A percentile compares a stretch with the other conserved stretches of the same genome.
These are phyloP conservation scores for Stephania cephalantha DNA, from an alignment of 164 flowering plant genomes.

Conservation along the genomic window DNA sequence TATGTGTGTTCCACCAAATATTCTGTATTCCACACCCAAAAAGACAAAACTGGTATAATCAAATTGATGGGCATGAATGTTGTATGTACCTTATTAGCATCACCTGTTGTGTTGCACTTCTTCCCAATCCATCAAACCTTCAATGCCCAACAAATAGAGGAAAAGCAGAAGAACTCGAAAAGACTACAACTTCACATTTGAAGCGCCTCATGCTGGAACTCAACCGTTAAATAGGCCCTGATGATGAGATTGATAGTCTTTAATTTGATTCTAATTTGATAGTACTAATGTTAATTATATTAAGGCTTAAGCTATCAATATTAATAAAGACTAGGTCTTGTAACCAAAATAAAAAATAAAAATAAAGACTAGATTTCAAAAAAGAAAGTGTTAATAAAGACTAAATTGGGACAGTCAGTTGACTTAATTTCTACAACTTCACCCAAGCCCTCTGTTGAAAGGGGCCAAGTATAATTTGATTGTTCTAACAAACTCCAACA, in stretches of 20 bases:
- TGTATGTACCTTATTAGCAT: not conserved
- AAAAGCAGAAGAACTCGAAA: not conserved
- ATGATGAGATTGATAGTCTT: too few relatives aligned
- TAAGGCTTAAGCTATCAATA: too few relatives aligned
- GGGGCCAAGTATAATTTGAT: not conserved
- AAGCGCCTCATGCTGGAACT: not conserved
- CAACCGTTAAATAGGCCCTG: not conserved
- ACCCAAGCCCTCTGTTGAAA: not conserved
- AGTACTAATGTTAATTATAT: too few relatives aligned
- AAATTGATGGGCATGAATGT: not conserved
- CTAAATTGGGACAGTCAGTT: not conserved
- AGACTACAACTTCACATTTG: not conserved
- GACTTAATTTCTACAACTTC: not conserved
- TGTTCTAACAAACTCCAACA: not conserved
- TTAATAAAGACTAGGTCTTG: too few relatives aligned
- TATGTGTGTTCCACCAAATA: conserved; percentile 1
- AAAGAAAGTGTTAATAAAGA: not conserved
- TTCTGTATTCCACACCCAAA: not conserved
- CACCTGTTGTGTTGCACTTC: not conserved
- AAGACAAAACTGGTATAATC: not conserved
- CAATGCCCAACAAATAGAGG: not conserved
- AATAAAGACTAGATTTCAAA: too few relatives aligned
- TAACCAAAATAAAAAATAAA: too few relatives aligned
- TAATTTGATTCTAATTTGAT: too few relatives aligned
- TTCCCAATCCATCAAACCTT: conserved; percentile 2